phyloP scores from a whole-genome alignment of 2,329 filamentous ascomycete genomes.

The Penicillium sp. region DNA sequence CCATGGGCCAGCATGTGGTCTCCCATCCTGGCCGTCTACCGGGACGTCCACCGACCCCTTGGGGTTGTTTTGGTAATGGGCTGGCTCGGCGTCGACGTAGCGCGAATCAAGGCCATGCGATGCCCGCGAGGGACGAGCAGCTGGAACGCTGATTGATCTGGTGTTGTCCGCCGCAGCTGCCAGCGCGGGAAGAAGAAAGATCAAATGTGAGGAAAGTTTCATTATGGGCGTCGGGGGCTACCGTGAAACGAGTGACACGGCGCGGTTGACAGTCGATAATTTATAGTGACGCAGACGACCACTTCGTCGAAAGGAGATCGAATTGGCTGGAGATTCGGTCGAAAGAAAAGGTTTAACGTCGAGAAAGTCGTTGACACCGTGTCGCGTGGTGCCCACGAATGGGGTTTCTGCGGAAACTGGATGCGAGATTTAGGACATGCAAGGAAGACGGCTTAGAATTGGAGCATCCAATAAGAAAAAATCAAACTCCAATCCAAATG shows the following conservation, averaged over 20 bases:
- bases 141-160: constrained; percentile 14
- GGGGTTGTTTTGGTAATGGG: constrained; percentile 21
- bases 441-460: no score
- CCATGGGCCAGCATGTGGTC: constrained; percentile 81
- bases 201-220: constrained; percentile 33
- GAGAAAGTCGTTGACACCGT: no score
- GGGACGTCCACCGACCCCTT: constrained; percentile 72
- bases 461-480: no score
- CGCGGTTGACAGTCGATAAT: not conserved
- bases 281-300: not conserved
- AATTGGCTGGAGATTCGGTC: not conserved
- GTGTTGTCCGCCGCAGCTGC: constrained; percentile 23
- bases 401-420: no score
- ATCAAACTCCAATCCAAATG: no score
- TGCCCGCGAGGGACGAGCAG: constrained; percentile 11
- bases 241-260: not conserved
- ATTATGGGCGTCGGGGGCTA: constrained; percentile 17
- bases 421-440: no score
- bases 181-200: constrained; percentile 34
- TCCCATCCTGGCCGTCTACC: constrained; percentile 87
- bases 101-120: constrained; percentile 9
- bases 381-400: no score
- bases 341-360: no score
- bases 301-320: not conserved
- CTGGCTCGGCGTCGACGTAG: constrained; percentile 16